Evolutionary conservation across 129 eudicot species (phyloP).

Genomic region (Cynara cardunculus): DNA sequence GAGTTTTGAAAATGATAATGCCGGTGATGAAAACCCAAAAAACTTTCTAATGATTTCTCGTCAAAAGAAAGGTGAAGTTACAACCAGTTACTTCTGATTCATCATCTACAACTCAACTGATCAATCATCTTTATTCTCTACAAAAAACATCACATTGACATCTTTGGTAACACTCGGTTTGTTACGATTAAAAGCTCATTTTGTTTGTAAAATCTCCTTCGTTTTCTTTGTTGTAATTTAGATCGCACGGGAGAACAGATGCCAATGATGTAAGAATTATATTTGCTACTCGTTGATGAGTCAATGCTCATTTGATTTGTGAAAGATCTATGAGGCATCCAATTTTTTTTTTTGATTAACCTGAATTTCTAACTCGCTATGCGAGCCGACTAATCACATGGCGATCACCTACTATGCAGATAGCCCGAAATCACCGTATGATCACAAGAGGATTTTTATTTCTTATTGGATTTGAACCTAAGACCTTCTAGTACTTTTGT

Average conservation of each 20-base stretch:
- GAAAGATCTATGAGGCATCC: conserved; percentile 2
- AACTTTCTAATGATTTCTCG: neutral
- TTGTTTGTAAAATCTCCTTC: neutral
- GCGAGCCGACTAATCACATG: too few species aligned
- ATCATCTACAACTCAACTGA: neutral
- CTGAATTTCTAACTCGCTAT: too few species aligned
- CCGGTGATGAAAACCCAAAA: neutral
- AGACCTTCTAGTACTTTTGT: too few species aligned
- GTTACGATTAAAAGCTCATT: neutral
- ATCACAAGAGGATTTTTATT: too few species aligned
- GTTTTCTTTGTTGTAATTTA: neutral
- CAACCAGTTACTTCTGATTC: conserved; percentile 7
- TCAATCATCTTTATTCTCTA: neutral
- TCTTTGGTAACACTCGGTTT: neutral
- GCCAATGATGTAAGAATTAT: neutral
- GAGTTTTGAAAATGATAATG: neutral
- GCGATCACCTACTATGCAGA: too few species aligned
- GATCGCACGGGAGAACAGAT: neutral
- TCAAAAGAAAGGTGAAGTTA: neutral
- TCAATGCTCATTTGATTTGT: neutral
- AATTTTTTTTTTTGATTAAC: too few species aligned
- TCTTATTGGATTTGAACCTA: too few species aligned
- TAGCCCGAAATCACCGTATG: too few species aligned
- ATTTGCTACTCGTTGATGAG: conserved; percentile 11
- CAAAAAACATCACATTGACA: neutral